These are phyloP conservation scores for Cytospora paraplurivora DNA, from an alignment of 2,329 filamentous ascomycete species.

Conservation along the genomic window DNA sequence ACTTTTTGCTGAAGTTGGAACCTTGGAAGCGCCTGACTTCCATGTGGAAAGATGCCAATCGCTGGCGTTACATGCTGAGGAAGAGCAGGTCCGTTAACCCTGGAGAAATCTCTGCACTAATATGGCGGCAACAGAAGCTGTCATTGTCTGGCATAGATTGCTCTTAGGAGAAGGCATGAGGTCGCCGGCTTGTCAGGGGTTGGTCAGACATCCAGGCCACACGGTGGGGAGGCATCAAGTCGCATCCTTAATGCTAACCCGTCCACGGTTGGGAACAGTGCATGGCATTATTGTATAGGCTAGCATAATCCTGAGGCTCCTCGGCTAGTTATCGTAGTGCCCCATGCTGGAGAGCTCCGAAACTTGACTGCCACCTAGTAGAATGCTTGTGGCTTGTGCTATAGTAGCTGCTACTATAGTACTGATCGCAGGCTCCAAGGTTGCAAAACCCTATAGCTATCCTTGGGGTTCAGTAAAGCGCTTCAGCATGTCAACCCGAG, in stretches of 20 bases:
- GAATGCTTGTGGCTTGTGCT: neutral
- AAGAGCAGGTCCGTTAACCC: too few relatives aligned
- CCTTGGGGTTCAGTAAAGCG: too few relatives aligned
- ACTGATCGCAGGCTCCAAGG: too few relatives aligned
- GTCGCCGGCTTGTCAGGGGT: neutral
- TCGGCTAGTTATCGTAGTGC: neutral
- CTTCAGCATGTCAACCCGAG: neutral
- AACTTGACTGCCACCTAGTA: neutral
- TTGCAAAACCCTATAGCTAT: too few relatives aligned
- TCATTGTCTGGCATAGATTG: conserved; percentile 1
- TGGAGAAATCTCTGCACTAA: too few relatives aligned
- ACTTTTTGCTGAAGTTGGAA: too few relatives aligned
- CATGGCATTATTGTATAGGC: neutral
- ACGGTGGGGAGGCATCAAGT: neutral
- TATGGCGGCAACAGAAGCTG: neutral
- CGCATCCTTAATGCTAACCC: neutral
- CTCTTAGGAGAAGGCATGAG: neutral
- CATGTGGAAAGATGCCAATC: too few relatives aligned
- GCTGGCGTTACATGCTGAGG: too few relatives aligned
- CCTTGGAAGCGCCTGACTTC: too few relatives aligned
- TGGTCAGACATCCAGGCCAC: neutral
- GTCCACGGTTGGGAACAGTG: neutral
- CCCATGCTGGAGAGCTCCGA: neutral
- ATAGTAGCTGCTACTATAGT: neutral
- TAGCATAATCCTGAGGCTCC: neutral